Conservation (phyloP, 768 basidiomycete species). For the Russula emetica region DNA sequence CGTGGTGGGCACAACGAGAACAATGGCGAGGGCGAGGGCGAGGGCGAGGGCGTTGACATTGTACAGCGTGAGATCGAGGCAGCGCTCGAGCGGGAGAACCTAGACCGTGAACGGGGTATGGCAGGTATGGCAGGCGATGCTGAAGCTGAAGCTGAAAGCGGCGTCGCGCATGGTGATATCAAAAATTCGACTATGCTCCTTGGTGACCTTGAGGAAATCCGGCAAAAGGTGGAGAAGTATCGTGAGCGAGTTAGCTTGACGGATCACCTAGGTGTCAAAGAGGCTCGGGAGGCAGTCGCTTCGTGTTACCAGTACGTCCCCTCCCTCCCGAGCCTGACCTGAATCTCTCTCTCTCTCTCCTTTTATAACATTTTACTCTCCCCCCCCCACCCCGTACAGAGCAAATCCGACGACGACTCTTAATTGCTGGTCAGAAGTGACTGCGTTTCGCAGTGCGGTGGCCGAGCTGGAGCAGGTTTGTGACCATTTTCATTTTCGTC, state of each 20-base stretch:
- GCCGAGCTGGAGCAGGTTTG: conserved; percentile 66
- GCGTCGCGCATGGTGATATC: conserved; percentile 37
- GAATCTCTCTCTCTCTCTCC: neutral
- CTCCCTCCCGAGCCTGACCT: neutral
- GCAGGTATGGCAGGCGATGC: conserved; percentile 44
- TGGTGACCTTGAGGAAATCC: conserved; percentile 73
- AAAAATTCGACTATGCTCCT: conserved; percentile 59
- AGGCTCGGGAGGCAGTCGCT: conserved; percentile 54
- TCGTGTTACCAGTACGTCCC: conserved; percentile 68
- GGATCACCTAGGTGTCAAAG: conserved; percentile 54
- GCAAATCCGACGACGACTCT: conserved; percentile 50
- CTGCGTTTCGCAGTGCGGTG: conserved; percentile 65
- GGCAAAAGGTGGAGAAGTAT: conserved; percentile 66
- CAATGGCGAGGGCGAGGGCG: no score
- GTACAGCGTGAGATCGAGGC: conserved; percentile 70
- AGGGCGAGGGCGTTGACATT: conserved; percentile 54
- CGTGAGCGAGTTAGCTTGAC: conserved; percentile 51
- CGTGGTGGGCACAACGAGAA: conserved; percentile 60
- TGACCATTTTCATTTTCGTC: conserved; percentile 20
- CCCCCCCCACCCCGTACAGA: no score
- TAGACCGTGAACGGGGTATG: conserved; percentile 65
- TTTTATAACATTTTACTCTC: no score
- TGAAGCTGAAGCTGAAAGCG: neutral
- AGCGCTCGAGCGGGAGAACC: conserved; percentile 83
- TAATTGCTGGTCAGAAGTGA: conserved; percentile 72